Evolutionary conservation across 768 basidiomycete species (phyloP).

Genomic region (Tylopilus sp.): DNA sequence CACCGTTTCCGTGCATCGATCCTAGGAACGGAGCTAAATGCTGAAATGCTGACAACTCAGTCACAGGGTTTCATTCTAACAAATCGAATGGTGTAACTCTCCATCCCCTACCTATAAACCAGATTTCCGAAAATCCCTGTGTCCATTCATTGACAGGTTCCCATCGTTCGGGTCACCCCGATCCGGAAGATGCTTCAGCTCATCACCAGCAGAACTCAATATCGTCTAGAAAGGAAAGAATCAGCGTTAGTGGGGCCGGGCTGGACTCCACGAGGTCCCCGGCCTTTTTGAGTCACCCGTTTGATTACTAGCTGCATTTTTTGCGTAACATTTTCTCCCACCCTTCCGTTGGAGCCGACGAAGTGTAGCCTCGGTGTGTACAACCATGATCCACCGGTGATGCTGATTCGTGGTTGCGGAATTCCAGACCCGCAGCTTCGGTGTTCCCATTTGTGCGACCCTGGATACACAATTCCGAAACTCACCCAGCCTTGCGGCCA

Average conservation of each 20-base stretch:
- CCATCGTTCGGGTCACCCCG: conserved; percentile 1
- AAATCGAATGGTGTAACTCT: not conserved
- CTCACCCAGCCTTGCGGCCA: conserved; percentile 7
- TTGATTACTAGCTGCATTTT: not conserved
- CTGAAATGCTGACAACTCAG: too few relatives aligned
- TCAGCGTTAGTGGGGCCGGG: conserved; percentile 2
- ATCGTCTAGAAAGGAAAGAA: conserved; percentile 22
- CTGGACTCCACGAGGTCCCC: conserved; percentile 20
- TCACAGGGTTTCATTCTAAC: not conserved
- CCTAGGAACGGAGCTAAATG: too few relatives aligned
- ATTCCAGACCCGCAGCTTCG: conserved; percentile 10
- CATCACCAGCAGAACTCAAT: conserved; percentile 11
- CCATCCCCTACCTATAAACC: not conserved
- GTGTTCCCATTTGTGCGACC: conserved; percentile 19
- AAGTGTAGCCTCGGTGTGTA: conserved; percentile 7
- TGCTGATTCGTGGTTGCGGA: conserved; percentile 14
- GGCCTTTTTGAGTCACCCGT: conserved; percentile 9
- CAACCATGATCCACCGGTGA: not conserved
- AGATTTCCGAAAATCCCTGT: conserved; percentile 5
- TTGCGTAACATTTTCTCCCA: conserved; percentile 20
- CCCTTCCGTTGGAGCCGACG: conserved; percentile 5
- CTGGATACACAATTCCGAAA: conserved; percentile 17
- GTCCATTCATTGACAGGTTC: not conserved
- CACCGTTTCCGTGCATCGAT: too few relatives aligned
- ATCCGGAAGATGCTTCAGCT: conserved; percentile 9